Base-by-base conservation (phyloP, 208 protist species). In the Trypanosoma theileri region DNA sequence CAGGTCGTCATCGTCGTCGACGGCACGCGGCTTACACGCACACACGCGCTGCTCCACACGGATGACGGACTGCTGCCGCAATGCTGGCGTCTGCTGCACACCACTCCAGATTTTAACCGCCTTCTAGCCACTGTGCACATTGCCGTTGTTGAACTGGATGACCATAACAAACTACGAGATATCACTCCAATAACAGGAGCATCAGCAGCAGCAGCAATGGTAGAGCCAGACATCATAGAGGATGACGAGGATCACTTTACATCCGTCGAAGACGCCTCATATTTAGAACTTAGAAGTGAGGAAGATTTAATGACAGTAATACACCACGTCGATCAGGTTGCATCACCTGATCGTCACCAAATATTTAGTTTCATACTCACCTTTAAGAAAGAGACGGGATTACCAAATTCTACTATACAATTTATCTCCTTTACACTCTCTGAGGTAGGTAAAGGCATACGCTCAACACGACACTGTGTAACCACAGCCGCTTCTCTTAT, bases 321-420 rank as follows among this genome's bases (percentile, higher is more conserved):
- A 69, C 57, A 66, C 4, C 61, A 45, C 80, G 46, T 41, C 45
- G 1, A 24, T 40, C n/a, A 55, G 51, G 17, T 21, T 13, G 26
- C 28, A 3, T 70, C 64, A 35, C 16, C 57, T 12, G 53, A 52
- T 10, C 31, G 53, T 14, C 84, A 90, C 54, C 82, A 89, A 21
- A 54, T 93, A 13, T 80, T 82, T 66, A 88, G 80, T 55, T 79
- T 90, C 58, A 87, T 89, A 59, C 71, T 93, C 31, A 51, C 67
- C 3, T 91, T 84, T 63, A 28, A 41, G 17, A 66, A 71, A 26
- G 11, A 51, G 19, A 58, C 52, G 8, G 45, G 24, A 1, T 56
- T 78, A 40, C 78, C 81, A 0, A 92, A 92, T 70, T 86, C 85
- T 7, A 95, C 89, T 1, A 70, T 92, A 59, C 86, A 92, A 65